Conservation (phyloP, 306 rosid genomes). For the Hylodesmum podocarpum region DNA sequence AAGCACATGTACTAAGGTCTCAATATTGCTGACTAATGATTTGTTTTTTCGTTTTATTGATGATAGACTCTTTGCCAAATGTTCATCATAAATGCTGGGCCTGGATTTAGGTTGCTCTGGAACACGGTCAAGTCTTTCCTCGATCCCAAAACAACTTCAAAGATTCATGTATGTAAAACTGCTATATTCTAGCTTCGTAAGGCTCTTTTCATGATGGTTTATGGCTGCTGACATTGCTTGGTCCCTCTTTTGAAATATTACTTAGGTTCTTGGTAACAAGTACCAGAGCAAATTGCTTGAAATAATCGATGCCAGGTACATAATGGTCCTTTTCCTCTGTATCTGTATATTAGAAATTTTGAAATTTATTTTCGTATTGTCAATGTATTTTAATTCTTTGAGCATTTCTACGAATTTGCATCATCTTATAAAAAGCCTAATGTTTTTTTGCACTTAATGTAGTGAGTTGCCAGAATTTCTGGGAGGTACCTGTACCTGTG, state of each 20-base stretch:
- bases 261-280: conserved; percentile 95
- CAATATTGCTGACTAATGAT: neutral
- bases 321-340: neutral
- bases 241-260: conserved; percentile 18
- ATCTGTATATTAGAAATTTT: neutral
- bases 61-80: conserved; percentile 88
- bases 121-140: conserved; percentile 83
- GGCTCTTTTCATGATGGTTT: conserved; percentile 11
- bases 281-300: conserved; percentile 93
- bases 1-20: conserved; percentile 5
- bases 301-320: conserved; percentile 86
- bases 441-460: conserved; percentile 38
- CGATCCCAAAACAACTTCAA: conserved; percentile 95
- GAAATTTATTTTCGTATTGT: neutral
- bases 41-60: neutral
- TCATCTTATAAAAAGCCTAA: conserved; percentile 13
- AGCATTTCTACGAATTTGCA: neutral
- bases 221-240: conserved; percentile 25
- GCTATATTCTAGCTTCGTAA: conserved; percentile 2
- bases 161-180: conserved; percentile 75
- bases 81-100: conserved; percentile 97
- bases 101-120: conserved; percentile 94
- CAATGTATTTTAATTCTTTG: conserved; percentile 1
- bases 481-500: conserved; percentile 91
- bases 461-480: conserved; percentile 97